Evolutionary conservation across 2,329 filamentous ascomycete species (phyloP), one percentile per base, ranked within the genome.

Genomic region (Trichoderma lentiforme): DNA sequence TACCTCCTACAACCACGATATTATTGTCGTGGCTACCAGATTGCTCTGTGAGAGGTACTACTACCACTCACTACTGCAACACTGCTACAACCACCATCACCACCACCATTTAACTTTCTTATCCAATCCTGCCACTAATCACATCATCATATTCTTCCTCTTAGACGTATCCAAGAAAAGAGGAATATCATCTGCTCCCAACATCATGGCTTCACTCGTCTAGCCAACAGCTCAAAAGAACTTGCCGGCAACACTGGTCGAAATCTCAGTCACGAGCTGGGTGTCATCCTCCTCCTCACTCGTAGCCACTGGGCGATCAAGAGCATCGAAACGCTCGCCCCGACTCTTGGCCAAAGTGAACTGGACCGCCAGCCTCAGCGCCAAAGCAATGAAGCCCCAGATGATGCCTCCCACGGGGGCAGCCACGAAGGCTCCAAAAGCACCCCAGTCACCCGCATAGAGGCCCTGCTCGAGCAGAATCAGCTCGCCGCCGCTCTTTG

Each of bases 341-440:
- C 82, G 85, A 21, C 82, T 75, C 81, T 86, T 91, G 12, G 92
- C 88, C 74, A 83, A 76, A 30, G 85, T 72, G 76, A 85, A 93
- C 75, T 90, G 88, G 66, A 87, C 86, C 0, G 81, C 79, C 53
- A 95, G 80, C 32, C 93, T 86, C 56, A 90, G 76, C 15, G 77
- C 85, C 43, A 92, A 86, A 6, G 91, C 92, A 2, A 84, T 87
- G 56, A 90, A 86, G 0, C 89, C 92, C 87, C 91, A 95, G 39
- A 95, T 81, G 21, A 95, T 77, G 26, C 92, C 92, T 1, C 93
- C 93, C 2, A 95, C 82, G 0, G 93, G 93, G 0, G 93, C 93
- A 11, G 91, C 92, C 5, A 95, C 90, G 77, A 95, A 96, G 5
- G 93, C 92, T 76, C 93, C 93, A 80, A 96, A 96, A 2, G 88